These are phyloP conservation scores for Blastobotrys illinoisensis DNA, from an alignment of 1,139 yeast species.

Conservation along the genomic window DNA sequence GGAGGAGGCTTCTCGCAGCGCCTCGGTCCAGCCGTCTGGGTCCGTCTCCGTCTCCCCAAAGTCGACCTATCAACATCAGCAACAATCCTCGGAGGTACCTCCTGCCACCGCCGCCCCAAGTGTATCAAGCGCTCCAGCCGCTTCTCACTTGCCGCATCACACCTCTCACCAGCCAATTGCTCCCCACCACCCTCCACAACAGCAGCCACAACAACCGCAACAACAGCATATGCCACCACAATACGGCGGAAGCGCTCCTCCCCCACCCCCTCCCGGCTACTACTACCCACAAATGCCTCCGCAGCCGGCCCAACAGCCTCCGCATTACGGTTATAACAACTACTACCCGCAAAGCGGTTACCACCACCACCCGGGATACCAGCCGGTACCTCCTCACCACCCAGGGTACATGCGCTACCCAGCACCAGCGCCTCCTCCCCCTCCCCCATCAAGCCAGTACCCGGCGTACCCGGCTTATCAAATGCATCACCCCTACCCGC, in stretches of 20 bases:
- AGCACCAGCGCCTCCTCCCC: conserved; percentile 11
- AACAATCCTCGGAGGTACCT: neutral
- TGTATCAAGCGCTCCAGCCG: neutral
- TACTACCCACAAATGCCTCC: neutral
- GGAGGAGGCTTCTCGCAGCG: neutral
- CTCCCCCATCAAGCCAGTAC: neutral
- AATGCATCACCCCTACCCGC: conserved; percentile 4
- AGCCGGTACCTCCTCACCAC: neutral
- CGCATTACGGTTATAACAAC: conserved; percentile 1
- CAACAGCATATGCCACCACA: conserved; percentile 3
- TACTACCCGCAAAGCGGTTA: neutral
- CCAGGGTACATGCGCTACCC: conserved; percentile 7
- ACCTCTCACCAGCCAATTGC: neutral
- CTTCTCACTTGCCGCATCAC: neutral
- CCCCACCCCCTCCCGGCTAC: conserved; percentile 1
- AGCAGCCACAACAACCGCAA: no score
- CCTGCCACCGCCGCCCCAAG: neutral
- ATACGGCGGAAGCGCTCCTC: neutral
- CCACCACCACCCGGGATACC: neutral
- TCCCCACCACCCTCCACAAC: neutral
- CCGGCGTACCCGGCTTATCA: neutral
- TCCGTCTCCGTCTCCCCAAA: neutral
- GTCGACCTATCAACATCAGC: neutral
- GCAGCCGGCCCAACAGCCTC: conserved; percentile 4
- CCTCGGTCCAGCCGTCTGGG: neutral